These are phyloP conservation scores for Rosa persica DNA, from an alignment of 306 rosid genomes.

Conservation along the genomic window DNA sequence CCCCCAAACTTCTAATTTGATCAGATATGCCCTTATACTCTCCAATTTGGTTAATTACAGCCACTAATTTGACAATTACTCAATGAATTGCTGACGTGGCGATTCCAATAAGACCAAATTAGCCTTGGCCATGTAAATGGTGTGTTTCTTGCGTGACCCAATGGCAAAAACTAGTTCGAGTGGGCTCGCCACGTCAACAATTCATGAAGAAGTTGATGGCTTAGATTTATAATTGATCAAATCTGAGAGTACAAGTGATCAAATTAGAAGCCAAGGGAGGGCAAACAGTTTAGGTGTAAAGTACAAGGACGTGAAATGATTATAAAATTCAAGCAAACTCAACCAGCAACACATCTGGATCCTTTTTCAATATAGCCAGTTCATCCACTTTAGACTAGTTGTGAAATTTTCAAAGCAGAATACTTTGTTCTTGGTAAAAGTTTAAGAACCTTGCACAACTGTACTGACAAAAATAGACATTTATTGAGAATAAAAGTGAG, in stretches of 20 bases:
- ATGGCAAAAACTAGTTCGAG: not conserved
- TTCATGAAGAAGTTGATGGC: not conserved
- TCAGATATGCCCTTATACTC: not conserved
- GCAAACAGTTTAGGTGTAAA: not conserved
- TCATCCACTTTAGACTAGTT: not conserved
- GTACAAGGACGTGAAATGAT: not conserved
- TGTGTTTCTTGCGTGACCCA: not conserved
- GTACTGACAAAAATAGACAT: not conserved
- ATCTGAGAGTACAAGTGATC: not conserved
- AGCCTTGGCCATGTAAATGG: not conserved
- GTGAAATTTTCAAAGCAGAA: not conserved
- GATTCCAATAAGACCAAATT: not conserved
- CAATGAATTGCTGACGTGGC: not conserved
- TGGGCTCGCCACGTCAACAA: not conserved
- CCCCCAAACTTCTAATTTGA: not conserved
- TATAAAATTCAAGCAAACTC: not conserved
- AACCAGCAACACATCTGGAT: not conserved
- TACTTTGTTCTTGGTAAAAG: not conserved
- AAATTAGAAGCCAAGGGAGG: not conserved
- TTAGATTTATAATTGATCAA: not conserved
- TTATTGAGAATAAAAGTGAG: not conserved
- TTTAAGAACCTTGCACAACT: constrained; percentile 8
- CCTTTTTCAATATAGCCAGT: not conserved
- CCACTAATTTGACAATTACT: not conserved
- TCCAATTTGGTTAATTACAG: not conserved